These are phyloP conservation scores for Pittosporum tobira DNA, from an alignment of 129 eudicot species.

Conservation along the genomic window DNA sequence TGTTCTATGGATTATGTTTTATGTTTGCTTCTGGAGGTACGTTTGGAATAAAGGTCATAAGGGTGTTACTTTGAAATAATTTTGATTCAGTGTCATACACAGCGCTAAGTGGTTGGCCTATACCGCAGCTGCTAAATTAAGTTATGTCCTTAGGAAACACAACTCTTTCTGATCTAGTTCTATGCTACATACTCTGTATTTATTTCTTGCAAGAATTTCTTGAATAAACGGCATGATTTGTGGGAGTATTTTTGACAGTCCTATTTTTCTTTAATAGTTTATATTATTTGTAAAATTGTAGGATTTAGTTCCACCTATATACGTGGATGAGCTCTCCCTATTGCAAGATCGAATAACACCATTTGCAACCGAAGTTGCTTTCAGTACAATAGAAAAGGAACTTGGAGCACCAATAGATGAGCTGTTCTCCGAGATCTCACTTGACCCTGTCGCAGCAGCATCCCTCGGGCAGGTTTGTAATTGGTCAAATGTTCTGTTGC, in stretches of 20 bases:
- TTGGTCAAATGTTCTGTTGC: neutral
- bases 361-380: slow-evolving; percentile 77
- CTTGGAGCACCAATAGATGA: slow-evolving; percentile 61
- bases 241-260: neutral
- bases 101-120: too few relatives aligned
- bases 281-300: slow-evolving; percentile 19
- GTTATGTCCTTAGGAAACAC: too few relatives aligned
- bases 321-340: slow-evolving; percentile 73
- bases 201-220: neutral
- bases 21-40: neutral
- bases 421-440: slow-evolving; percentile 81
- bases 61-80: too few relatives aligned
- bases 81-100: too few relatives aligned
- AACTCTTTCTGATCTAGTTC: too few relatives aligned
- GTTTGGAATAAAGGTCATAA: too few relatives aligned
- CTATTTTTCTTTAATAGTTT: slow-evolving; percentile 1
- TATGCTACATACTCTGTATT: neutral
- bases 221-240: neutral
- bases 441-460: slow-evolving; percentile 97
- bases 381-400: slow-evolving; percentile 80
- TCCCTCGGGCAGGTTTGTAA: slow-evolving; percentile 89
- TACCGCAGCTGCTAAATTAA: too few relatives aligned
- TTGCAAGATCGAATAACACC: slow-evolving; percentile 93
- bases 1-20: neutral
- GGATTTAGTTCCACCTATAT: slow-evolving; percentile 92